These are phyloP conservation scores for Cyberlindnera subsufficiens DNA, from an alignment of 805 yeast genomes.

Conservation along the genomic window DNA sequence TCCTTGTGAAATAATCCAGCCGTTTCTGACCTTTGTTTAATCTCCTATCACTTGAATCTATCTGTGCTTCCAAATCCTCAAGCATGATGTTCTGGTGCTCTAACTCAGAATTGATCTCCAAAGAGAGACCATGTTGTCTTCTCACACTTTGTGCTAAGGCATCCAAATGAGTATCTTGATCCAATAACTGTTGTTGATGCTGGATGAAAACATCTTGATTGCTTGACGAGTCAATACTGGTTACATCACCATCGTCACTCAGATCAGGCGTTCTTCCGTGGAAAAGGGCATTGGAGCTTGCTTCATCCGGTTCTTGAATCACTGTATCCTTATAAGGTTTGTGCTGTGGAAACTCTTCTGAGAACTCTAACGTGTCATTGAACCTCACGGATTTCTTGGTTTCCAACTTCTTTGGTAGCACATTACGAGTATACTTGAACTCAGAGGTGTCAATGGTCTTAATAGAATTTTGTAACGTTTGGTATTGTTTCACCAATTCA, in stretches of 20 bases:
- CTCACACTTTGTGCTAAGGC: conserved; percentile 36
- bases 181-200: conserved; percentile 41
- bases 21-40: conserved; percentile 36
- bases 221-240: conserved; percentile 15
- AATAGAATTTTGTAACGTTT: conserved; percentile 4
- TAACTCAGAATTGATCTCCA: conserved; percentile 42
- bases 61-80: conserved; percentile 43
- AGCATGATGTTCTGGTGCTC: conserved; percentile 42
- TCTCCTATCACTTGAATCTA: conserved; percentile 36
- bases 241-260: conserved; percentile 5
- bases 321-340: conserved; percentile 20
- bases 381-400: conserved; percentile 24
- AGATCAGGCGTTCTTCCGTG: conserved; percentile 7
- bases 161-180: conserved; percentile 41
- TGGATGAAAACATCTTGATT: conserved; percentile 32
- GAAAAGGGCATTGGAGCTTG: conserved; percentile 14
- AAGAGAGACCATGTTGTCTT: conserved; percentile 39
- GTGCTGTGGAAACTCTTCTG: background rate
- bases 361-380: conserved; percentile 18
- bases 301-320: conserved; percentile 6
- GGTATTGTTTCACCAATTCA: conserved; percentile 21
- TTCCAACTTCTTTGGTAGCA: conserved; percentile 5
- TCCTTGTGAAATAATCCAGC: conserved; percentile 32
- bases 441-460: conserved; percentile 13
- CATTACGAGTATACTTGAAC: conserved; percentile 13